Conservation (phyloP, 306 rosid genomes). For the Spatholobus suberectus region DNA sequence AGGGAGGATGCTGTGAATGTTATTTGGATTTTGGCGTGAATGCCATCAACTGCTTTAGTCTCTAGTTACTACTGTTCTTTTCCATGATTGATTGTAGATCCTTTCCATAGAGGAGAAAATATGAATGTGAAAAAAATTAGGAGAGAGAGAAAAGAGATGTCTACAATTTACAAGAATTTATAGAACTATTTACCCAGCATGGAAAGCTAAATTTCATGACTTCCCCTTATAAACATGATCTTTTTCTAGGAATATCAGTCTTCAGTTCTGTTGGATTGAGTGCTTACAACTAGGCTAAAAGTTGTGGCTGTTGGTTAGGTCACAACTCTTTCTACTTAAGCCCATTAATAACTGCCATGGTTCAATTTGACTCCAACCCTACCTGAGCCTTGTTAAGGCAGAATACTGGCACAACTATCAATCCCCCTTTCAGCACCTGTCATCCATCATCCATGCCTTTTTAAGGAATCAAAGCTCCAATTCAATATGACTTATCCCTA, state of each 20-base stretch:
- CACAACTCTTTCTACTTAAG: neutral
- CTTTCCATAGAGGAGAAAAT: conserved; percentile 5
- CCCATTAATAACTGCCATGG: neutral
- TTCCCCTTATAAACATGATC: neutral
- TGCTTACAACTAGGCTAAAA: neutral
- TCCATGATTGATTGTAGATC: neutral
- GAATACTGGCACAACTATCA: neutral
- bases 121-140: neutral
- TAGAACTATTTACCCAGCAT: neutral
- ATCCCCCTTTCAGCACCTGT: neutral
- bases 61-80: neutral
- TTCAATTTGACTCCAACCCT: neutral
- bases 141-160: neutral
- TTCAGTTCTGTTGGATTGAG: neutral
- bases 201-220: neutral
- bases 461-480: neutral
- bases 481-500: neutral
- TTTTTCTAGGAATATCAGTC: neutral
- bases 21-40: neutral
- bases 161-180: neutral
- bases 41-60: neutral
- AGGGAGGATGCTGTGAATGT: neutral
- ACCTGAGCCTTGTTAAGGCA: neutral
- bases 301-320: neutral
- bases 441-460: neutral